Conservation (phyloP, 495 filamentous ascomycete species). For the Xylaria bambusicola region DNA sequence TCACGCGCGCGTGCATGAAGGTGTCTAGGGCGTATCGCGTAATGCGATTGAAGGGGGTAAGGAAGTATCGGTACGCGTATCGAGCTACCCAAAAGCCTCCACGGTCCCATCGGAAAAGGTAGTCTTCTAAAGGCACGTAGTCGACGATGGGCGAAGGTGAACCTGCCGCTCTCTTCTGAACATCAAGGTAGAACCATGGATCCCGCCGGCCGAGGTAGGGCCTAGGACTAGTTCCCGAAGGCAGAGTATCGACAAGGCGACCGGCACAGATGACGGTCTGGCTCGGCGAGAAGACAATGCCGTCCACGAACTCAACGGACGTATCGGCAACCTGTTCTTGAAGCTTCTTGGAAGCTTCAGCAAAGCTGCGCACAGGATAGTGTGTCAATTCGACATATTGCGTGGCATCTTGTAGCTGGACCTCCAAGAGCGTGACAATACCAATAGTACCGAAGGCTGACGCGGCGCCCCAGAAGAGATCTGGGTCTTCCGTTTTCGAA, state of each 20-base stretch:
- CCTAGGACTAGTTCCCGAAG: slow-evolving; percentile 31
- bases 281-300: slow-evolving; percentile 50
- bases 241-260: slow-evolving; percentile 40
- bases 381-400: slow-evolving; percentile 58
- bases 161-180: slow-evolving; percentile 23
- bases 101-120: slow-evolving; percentile 64
- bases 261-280: slow-evolving; percentile 56
- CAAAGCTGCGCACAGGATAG: slow-evolving; percentile 38
- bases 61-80: slow-evolving; percentile 55
- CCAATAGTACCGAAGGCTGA: slow-evolving; percentile 62
- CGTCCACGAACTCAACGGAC: slow-evolving; percentile 50
- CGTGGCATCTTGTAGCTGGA: slow-evolving; percentile 53
- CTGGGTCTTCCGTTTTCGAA: slow-evolving; percentile 42
- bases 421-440: slow-evolving; percentile 57
- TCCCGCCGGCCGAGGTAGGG: slow-evolving; percentile 46
- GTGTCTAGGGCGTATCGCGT: slow-evolving; percentile 52
- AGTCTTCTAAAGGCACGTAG: slow-evolving; percentile 52
- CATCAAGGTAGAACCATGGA: slow-evolving; percentile 58
- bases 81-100: slow-evolving; percentile 60
- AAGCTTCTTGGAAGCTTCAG: slow-evolving; percentile 32
- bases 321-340: slow-evolving; percentile 28
- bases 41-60: slow-evolving; percentile 54
- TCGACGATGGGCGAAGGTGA: slow-evolving; percentile 21
- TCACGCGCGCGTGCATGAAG: slow-evolving; percentile 60
- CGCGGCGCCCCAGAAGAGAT: slow-evolving; percentile 60